phyloP scores from a whole-genome alignment of 306 rosid genomes.

The Cicer bijugum region DNA sequence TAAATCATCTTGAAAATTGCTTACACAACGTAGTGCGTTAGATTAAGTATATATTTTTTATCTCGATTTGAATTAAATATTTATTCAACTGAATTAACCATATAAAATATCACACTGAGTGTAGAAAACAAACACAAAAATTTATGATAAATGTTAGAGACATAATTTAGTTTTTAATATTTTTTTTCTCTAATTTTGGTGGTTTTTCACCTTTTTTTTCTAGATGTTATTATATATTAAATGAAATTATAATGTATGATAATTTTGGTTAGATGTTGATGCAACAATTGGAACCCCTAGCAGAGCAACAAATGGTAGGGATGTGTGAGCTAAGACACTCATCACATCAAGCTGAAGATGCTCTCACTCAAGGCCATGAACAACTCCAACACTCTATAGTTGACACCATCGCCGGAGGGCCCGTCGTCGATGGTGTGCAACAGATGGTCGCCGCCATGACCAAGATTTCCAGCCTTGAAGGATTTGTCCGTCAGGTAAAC shows the following conservation, averaged over 20 bases:
- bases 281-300: slow-evolving; percentile 80
- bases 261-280: slow-evolving; percentile 60
- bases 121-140: too few species aligned
- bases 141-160: too few species aligned
- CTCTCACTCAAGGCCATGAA: slow-evolving; percentile 81
- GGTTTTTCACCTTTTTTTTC: too few species aligned
- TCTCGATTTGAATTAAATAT: too few species aligned
- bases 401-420: slow-evolving; percentile 65
- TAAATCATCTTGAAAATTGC: too few species aligned
- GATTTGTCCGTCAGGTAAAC: slow-evolving; percentile 79
- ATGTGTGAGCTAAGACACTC: slow-evolving; percentile 68
- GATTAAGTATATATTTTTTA: too few species aligned
- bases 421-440: slow-evolving; percentile 65
- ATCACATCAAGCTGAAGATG: slow-evolving; percentile 84
- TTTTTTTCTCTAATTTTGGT: too few species aligned
- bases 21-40: too few species aligned
- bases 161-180: too few species aligned
- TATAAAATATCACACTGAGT: too few species aligned
- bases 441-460: slow-evolving; percentile 81
- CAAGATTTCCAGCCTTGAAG: slow-evolving; percentile 82
- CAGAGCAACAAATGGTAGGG: slow-evolving; percentile 79
- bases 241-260: background rate
- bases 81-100: too few species aligned
- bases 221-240: too few species aligned
- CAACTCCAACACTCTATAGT: slow-evolving; percentile 83